These are phyloP conservation scores for Aquilaria sinensis DNA, from an alignment of 345 rosid species.

Conservation along the genomic window DNA sequence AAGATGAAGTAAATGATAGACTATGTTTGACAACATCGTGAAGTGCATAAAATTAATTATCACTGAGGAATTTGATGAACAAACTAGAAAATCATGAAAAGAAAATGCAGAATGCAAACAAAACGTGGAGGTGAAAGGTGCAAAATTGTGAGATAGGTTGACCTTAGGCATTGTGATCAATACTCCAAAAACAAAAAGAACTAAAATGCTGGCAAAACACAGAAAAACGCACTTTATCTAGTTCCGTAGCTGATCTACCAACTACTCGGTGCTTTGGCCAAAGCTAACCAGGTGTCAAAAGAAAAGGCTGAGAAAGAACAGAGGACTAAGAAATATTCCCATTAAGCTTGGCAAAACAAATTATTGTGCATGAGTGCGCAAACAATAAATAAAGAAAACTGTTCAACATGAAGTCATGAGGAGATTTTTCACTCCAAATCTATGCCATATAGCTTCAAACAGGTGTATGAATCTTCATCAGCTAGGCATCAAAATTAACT, in stretches of 20 bases:
- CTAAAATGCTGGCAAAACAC: too few relatives aligned
- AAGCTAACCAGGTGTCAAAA: too few relatives aligned
- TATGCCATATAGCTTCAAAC: slow-evolving; percentile 9
- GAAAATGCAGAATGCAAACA: not conserved
- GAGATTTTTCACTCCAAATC: too few relatives aligned
- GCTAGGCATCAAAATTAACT: slow-evolving; percentile 5
- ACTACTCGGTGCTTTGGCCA: too few relatives aligned
- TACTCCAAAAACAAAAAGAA: too few relatives aligned
- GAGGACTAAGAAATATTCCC: not conserved
- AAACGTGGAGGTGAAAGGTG: not conserved
- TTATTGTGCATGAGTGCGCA: not conserved
- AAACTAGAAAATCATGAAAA: not conserved
- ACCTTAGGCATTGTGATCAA: too few relatives aligned
- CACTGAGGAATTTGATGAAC: not conserved
- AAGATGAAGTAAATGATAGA: not conserved
- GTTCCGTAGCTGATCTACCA: too few relatives aligned
- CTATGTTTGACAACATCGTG: not conserved
- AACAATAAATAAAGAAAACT: too few relatives aligned
- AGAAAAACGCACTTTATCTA: too few relatives aligned
- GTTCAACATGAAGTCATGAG: too few relatives aligned
- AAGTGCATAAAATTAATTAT: not conserved
- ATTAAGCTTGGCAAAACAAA: not conserved
- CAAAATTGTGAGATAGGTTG: too few relatives aligned
- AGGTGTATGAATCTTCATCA: slow-evolving; percentile 7
- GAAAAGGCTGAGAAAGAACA: not conserved